Percentiles rank a stretch among this genome's conserved stretches.
Evolutionary conservation across 2,329 filamentous ascomycete genomes (phyloP).

Genomic region (Trichoderma sp.): DNA sequence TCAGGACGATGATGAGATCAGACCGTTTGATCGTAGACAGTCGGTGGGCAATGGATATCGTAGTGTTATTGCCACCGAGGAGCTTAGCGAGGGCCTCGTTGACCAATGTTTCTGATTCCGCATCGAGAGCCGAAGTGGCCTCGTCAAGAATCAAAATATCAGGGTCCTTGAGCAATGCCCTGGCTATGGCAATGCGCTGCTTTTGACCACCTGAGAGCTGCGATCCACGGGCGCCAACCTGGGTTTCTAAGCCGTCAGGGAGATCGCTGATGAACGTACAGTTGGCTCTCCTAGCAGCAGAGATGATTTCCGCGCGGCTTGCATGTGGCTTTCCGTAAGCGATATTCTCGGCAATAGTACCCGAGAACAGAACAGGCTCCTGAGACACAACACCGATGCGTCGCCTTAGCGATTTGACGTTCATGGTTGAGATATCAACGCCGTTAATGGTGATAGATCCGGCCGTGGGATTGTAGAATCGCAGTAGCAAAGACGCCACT

Average conservation of each 20-base stretch:
- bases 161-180: slow-evolving; percentile 90
- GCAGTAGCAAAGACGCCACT: slow-evolving; percentile 83
- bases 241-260: slow-evolving; percentile 91
- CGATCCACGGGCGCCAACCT: slow-evolving; percentile 86
- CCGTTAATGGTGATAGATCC: slow-evolving; percentile 84
- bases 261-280: slow-evolving; percentile 97
- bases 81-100: slow-evolving; percentile 84
- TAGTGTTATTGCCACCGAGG: slow-evolving; percentile 86
- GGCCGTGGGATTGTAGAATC: slow-evolving; percentile 83
- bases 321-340: slow-evolving; percentile 84
- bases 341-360: slow-evolving; percentile 80
- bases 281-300: slow-evolving; percentile 87
- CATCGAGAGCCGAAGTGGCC: slow-evolving; percentile 92
- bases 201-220: slow-evolving; percentile 96
- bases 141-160: slow-evolving; percentile 97
- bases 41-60: slow-evolving; percentile 95
- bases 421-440: slow-evolving; percentile 80
- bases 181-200: slow-evolving; percentile 94
- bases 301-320: slow-evolving; percentile 76
- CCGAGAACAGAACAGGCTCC: slow-evolving; percentile 90
- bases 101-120: slow-evolving; percentile 94
- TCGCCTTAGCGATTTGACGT: slow-evolving; percentile 86
- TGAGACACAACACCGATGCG: slow-evolving; percentile 95
- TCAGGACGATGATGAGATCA: slow-evolving; percentile 90
- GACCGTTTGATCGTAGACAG: slow-evolving; percentile 95